Conservation (phyloP, 805 yeast genomes). For the Candida koratica region DNA sequence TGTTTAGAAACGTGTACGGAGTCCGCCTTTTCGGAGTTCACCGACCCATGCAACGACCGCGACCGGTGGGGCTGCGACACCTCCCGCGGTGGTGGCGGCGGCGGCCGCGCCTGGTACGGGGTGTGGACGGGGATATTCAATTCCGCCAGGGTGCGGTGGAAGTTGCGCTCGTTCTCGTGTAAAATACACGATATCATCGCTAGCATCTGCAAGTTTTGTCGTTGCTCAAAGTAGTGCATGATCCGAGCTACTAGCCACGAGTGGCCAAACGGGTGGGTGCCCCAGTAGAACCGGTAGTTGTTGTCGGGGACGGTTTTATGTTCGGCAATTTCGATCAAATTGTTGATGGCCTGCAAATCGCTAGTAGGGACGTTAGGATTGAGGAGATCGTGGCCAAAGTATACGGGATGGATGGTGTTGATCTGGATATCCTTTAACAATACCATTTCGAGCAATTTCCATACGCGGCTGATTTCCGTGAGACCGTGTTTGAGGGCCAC, state of each 20-base stretch:
- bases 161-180: slow-evolving; percentile 37
- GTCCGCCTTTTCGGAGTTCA: slow-evolving; percentile 11
- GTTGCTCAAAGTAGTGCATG: slow-evolving; percentile 57
- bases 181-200: slow-evolving; percentile 82
- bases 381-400: slow-evolving; percentile 7
- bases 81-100: neutral
- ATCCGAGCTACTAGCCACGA: slow-evolving; percentile 60
- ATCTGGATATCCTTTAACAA: slow-evolving; percentile 41
- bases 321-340: slow-evolving; percentile 10
- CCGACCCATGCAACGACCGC: slow-evolving; percentile 9
- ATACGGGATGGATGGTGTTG: slow-evolving; percentile 14
- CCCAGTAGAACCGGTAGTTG: slow-evolving; percentile 58
- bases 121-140: slow-evolving; percentile 44
- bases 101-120: slow-evolving; percentile 30
- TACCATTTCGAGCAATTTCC: slow-evolving; percentile 58
- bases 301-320: slow-evolving; percentile 11
- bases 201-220: slow-evolving; percentile 78
- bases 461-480: slow-evolving; percentile 63
- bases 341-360: slow-evolving; percentile 14
- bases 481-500: slow-evolving; percentile 65
- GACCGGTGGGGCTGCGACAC: too few relatives aligned
- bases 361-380: slow-evolving; percentile 12
- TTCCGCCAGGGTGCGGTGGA: slow-evolving; percentile 17
- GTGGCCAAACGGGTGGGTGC: slow-evolving; percentile 73
- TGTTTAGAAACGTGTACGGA: neutral